Conservation (phyloP, 2,329 filamentous ascomycete species). For the Rhynchosporium agropyri region DNA sequence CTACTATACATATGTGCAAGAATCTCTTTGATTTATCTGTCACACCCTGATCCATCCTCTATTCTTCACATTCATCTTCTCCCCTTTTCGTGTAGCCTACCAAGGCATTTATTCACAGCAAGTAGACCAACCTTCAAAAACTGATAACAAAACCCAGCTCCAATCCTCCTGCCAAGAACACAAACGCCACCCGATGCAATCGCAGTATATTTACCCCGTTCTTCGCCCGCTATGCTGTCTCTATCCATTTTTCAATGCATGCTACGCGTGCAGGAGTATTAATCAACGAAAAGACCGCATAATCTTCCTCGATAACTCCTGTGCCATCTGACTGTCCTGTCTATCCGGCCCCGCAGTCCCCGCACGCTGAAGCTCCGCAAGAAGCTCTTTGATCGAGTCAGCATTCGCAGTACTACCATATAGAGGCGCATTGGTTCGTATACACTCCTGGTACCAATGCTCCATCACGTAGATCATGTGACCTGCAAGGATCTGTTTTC, state of each 20-base stretch:
- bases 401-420: constrained; percentile 65
- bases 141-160: constrained; percentile 8
- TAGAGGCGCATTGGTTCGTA: constrained; percentile 54
- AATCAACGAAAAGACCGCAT: constrained; percentile 45
- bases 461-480: constrained; percentile 64
- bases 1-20: constrained; percentile 23
- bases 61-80: background rate
- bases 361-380: constrained; percentile 45
- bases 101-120: background rate
- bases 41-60: constrained; percentile 3
- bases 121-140: constrained; percentile 5
- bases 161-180: constrained; percentile 5
- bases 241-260: background rate
- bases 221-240: background rate
- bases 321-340: constrained; percentile 45
- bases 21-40: constrained; percentile 1
- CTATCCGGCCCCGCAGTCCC: constrained; percentile 12
- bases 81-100: background rate
- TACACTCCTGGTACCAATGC: constrained; percentile 61
- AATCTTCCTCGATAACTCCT: constrained; percentile 48
- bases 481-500: constrained; percentile 58
- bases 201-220: constrained; percentile 10
- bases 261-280: background rate
- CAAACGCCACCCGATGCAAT: constrained; percentile 9
- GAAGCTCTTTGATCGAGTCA: constrained; percentile 48